phyloP scores from a whole-genome alignment of 2,329 filamentous ascomycete genomes.

The Exophiala mesophila region DNA sequence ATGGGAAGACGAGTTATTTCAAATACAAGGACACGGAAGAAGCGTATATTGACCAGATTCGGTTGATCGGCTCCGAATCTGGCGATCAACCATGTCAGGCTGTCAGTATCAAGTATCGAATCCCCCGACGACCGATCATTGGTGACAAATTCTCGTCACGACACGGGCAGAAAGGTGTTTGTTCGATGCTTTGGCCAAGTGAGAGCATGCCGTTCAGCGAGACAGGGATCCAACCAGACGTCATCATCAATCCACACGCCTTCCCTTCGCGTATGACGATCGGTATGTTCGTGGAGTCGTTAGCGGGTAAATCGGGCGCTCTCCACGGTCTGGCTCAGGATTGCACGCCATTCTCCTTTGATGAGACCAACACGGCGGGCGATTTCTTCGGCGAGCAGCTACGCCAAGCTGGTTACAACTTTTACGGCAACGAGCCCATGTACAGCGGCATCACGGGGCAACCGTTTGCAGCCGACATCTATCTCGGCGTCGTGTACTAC shows the following conservation, averaged over 20 bases:
- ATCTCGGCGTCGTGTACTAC: conserved; percentile 96
- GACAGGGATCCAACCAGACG: conserved; percentile 90
- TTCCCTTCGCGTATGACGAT: conserved; percentile 99
- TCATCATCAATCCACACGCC: conserved; percentile 99
- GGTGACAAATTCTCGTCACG: conserved; percentile 99
- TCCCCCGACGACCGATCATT: conserved; percentile 85
- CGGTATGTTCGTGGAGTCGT: conserved; percentile 96
- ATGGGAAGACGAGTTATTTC: conserved; percentile 79
- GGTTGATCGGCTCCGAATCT: conserved; percentile 78
- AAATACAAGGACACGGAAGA: conserved; percentile 91
- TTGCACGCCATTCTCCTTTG: conserved; percentile 90
- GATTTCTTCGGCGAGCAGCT: conserved; percentile 97
- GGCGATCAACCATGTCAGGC: conserved; percentile 80
- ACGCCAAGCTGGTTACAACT: conserved; percentile 93
- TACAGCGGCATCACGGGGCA: conserved; percentile 96
- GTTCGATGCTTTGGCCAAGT: conserved; percentile 90
- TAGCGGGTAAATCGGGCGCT: conserved; percentile 90
- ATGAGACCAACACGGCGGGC: conserved; percentile 82
- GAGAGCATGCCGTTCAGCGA: conserved; percentile 96
- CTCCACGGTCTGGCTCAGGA: conserved; percentile 95
- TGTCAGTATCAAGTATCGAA: conserved; percentile 85
- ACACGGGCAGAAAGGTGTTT: conserved; percentile 97
- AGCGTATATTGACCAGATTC: conserved; percentile 87
- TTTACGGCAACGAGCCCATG: conserved; percentile 97
- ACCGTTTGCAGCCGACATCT: conserved; percentile 91